phyloP scores from a whole-genome alignment of 305 asterid species.

The Fraxinus xanthoxyloides region DNA sequence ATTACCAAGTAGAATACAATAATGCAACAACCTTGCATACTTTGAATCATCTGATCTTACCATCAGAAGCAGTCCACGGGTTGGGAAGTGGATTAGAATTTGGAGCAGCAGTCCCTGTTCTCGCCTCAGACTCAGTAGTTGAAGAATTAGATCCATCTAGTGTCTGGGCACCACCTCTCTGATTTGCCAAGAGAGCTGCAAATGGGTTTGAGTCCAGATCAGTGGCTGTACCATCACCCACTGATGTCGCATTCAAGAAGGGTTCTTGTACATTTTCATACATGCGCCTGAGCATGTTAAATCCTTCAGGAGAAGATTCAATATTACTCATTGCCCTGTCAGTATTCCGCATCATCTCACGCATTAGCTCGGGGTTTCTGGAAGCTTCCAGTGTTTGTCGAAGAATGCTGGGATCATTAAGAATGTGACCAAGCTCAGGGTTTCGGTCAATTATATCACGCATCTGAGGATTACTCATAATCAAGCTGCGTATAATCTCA shows the following conservation, averaged over 20 bases:
- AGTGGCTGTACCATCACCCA: constrained; percentile 39
- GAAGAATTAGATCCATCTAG: constrained; percentile 40
- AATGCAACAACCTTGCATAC: constrained; percentile 7
- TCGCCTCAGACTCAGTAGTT: constrained; percentile 44
- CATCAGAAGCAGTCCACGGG: constrained; percentile 57
- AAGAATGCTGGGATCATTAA: constrained; percentile 68
- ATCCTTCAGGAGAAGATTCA: constrained; percentile 87
- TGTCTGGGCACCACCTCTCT: constrained; percentile 42
- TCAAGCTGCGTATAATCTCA: constrained; percentile 63
- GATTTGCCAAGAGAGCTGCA: constrained; percentile 63
- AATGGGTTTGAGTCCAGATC: constrained; percentile 59
- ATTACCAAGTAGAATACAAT: neutral
- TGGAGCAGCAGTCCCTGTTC: constrained; percentile 48
- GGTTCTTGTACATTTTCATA: constrained; percentile 83
- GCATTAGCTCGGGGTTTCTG: constrained; percentile 75
- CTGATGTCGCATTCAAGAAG: constrained; percentile 58
- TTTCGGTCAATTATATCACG: constrained; percentile 73
- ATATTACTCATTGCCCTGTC: constrained; percentile 84
- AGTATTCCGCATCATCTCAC: constrained; percentile 82
- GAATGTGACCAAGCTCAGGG: constrained; percentile 72
- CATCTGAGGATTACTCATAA: constrained; percentile 79
- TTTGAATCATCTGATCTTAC: constrained; percentile 30
- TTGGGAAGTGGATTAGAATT: constrained; percentile 71
- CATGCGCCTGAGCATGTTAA: constrained; percentile 84
- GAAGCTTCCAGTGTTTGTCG: constrained; percentile 68